phyloP scores from a whole-genome alignment of 768 basidiomycete species.

The Termitomyces sp. region DNA sequence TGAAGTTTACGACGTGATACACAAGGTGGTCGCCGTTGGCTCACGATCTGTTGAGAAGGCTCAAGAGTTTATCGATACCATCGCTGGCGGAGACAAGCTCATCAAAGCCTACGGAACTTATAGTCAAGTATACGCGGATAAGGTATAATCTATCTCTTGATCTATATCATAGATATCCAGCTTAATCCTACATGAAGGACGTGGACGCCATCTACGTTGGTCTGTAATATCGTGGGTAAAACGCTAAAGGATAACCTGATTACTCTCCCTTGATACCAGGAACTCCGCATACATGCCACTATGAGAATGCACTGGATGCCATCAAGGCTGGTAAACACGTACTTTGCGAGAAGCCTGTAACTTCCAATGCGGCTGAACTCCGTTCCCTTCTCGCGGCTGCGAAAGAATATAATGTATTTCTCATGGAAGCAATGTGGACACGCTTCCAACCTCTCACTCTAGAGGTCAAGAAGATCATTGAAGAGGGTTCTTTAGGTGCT shows the following conservation, averaged over 20 bases:
- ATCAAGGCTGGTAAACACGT: constrained; percentile 81
- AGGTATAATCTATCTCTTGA: constrained; percentile 32
- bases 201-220: constrained; percentile 79
- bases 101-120: constrained; percentile 73
- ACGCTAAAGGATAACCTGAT: not conserved
- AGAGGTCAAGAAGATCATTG: constrained; percentile 60
- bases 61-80: constrained; percentile 54
- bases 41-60: constrained; percentile 70
- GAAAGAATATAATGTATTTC: constrained; percentile 73
- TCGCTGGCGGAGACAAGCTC: constrained; percentile 42
- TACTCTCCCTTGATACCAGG: constrained; percentile 31
- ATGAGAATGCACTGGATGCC: constrained; percentile 68
- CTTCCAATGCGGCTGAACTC: constrained; percentile 70
- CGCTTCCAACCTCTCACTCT: constrained; percentile 67
- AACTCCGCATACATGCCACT: constrained; percentile 84
- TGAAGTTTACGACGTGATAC: constrained; percentile 55
- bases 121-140: constrained; percentile 66
- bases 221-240: constrained; percentile 15
- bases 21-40: constrained; percentile 71
- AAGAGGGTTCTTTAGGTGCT: constrained; percentile 58
- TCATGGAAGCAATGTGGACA: constrained; percentile 94
- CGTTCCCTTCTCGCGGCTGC: constrained; percentile 69
- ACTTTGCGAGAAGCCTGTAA: constrained; percentile 87
- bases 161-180: not conserved
- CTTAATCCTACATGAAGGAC: constrained; percentile 31